Evolutionary conservation across 495 filamentous ascomycete genomes (phyloP).

Genomic region (Endocarpon pusillum): DNA sequence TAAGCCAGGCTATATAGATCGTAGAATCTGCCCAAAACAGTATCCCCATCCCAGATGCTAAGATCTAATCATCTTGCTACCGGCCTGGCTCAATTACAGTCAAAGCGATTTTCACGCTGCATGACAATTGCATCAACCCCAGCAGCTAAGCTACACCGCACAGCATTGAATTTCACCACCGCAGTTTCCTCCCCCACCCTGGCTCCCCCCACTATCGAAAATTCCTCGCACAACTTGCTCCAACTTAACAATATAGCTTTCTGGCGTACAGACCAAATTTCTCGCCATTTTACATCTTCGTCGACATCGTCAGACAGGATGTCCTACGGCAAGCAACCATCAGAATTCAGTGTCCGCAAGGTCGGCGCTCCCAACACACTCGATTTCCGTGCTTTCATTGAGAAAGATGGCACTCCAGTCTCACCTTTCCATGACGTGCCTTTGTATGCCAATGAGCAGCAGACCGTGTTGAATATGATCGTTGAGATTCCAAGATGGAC

Average conservation of each 20-base stretch:
- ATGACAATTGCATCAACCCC: too few species aligned
- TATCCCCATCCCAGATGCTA: too few species aligned
- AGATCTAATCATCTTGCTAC: too few species aligned
- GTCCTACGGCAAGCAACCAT: slow-evolving; percentile 36
- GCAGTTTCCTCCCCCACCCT: too few species aligned
- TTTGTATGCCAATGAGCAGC: slow-evolving; percentile 83
- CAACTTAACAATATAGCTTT: slow-evolving; percentile 26
- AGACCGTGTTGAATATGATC: slow-evolving; percentile 95
- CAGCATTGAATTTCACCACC: too few species aligned
- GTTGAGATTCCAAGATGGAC: slow-evolving; percentile 99
- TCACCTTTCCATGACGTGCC: slow-evolving; percentile 98
- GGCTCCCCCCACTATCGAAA: slow-evolving; percentile 12
- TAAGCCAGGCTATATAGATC: too few species aligned
- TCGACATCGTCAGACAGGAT: slow-evolving; percentile 20
- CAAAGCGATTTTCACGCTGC: too few species aligned
- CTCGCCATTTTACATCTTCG: slow-evolving; percentile 33
- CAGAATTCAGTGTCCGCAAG: slow-evolving; percentile 58
- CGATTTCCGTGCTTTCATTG: slow-evolving; percentile 93
- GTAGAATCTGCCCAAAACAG: too few species aligned
- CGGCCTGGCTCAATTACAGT: too few species aligned
- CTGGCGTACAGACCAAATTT: slow-evolving; percentile 37
- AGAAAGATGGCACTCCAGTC: slow-evolving; percentile 86
- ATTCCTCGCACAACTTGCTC: too few species aligned
- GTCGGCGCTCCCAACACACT: slow-evolving; percentile 79
- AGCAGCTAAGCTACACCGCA: too few species aligned